Evolutionary conservation across 2,329 filamentous ascomycete species (phyloP).

Genomic region (Allantophomopsis lycopodina): DNA sequence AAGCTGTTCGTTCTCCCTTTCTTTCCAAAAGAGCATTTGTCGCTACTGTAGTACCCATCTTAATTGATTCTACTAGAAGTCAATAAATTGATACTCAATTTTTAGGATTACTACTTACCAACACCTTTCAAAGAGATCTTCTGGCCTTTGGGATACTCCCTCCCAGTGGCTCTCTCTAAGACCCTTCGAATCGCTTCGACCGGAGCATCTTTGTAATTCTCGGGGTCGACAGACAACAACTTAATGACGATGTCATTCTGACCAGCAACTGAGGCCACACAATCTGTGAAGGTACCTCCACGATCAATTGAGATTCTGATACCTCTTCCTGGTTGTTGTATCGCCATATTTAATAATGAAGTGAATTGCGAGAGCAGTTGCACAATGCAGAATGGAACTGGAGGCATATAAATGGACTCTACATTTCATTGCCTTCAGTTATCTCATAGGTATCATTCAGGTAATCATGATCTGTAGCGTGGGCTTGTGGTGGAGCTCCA

Average conservation of each 20-base stretch:
- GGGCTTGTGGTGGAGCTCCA: too few relatives aligned
- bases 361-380: too few relatives aligned
- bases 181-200: conserved; percentile 53
- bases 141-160: conserved; percentile 47
- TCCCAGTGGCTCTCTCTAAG: conserved; percentile 43
- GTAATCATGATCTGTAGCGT: too few relatives aligned
- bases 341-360: too few relatives aligned
- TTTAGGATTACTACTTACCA: too few relatives aligned
- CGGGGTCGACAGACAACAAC: conserved; percentile 58
- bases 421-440: too few relatives aligned
- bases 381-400: too few relatives aligned
- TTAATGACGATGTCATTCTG: conserved; percentile 61
- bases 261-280: conserved; percentile 40
- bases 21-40: conserved; percentile 63
- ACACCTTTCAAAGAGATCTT: conserved; percentile 11
- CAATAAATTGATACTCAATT: too few relatives aligned
- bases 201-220: conserved; percentile 56
- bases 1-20: conserved; percentile 57
- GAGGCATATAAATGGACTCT: too few relatives aligned
- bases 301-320: conserved; percentile 21
- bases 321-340: background rate
- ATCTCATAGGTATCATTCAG: too few relatives aligned
- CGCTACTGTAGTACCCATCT: conserved; percentile 65
- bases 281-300: conserved; percentile 65
- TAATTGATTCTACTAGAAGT: conserved; percentile 44